phyloP scores from a whole-genome alignment of 2,329 filamentous ascomycete species.

The Sarocladium brachiariae region DNA sequence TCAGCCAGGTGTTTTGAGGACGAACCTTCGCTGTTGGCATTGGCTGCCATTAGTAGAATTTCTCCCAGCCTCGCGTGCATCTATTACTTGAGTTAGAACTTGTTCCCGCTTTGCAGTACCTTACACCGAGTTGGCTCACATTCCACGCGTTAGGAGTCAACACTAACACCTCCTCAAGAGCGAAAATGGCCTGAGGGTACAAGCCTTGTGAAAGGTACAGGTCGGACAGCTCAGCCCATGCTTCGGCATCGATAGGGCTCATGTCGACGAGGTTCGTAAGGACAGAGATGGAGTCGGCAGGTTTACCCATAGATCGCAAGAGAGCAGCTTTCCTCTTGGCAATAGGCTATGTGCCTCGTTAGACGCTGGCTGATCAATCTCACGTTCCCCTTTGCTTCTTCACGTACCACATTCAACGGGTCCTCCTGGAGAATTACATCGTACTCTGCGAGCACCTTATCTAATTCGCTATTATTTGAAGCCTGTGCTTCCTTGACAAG shows the following conservation, averaged over 20 bases:
- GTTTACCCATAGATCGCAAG: conserved; percentile 64
- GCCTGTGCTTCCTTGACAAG: conserved; percentile 81
- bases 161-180: conserved; percentile 83
- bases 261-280: conserved; percentile 72
- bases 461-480: conserved; percentile 55
- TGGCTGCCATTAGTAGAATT: conserved; percentile 64
- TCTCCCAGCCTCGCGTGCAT: conserved; percentile 85
- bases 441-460: conserved; percentile 69
- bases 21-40: conserved; percentile 32
- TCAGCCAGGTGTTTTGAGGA: conserved; percentile 55
- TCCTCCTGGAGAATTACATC: conserved; percentile 67
- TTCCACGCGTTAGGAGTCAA: conserved; percentile 93
- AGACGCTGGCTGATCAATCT: too few species aligned
- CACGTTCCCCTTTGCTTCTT: too few species aligned
- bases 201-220: conserved; percentile 75
- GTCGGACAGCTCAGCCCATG: conserved; percentile 87
- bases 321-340: conserved; percentile 79
- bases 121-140: conserved; percentile 41
- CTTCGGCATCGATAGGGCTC: conserved; percentile 83
- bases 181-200: conserved; percentile 77
- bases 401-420: conserved; percentile 69
- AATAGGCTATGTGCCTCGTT: conserved; percentile 54
- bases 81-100: conserved; percentile 34
- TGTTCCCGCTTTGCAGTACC: not conserved
- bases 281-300: conserved; percentile 65